A percentile compares a stretch with the other conserved stretches of the same genome.
These are phyloP conservation scores for Meyerozyma guilliermondii DNA, from an alignment of 1,139 yeast species.

Conservation along the genomic window DNA sequence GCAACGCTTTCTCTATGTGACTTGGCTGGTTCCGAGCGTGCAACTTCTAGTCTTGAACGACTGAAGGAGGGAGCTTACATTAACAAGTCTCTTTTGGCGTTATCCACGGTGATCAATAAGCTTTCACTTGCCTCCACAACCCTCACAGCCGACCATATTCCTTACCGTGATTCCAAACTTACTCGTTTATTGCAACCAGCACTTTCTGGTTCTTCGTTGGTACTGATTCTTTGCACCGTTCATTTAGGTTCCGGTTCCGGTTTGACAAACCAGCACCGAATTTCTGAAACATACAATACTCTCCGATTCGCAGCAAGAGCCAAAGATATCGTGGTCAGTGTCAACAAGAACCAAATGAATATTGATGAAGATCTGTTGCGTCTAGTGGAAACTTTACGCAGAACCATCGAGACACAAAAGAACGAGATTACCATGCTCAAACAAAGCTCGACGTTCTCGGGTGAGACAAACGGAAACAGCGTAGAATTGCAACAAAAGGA, in stretches of 20 bases:
- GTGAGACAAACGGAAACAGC: constrained; percentile 4
- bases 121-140: constrained; percentile 42
- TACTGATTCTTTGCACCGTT: constrained; percentile 85
- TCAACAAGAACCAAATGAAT: constrained; percentile 46
- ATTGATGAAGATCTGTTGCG: constrained; percentile 39
- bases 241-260: constrained; percentile 44
- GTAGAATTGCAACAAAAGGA: background rate
- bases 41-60: constrained; percentile 75
- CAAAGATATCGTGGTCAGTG: constrained; percentile 71
- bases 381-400: constrained; percentile 42
- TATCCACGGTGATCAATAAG: constrained; percentile 84
- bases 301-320: constrained; percentile 92
- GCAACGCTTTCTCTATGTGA: constrained; percentile 86
- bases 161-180: constrained; percentile 87
- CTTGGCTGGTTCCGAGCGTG: constrained; percentile 93
- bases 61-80: constrained; percentile 91
- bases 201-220: constrained; percentile 78
- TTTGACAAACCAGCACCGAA: constrained; percentile 33
- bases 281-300: constrained; percentile 80
- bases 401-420: constrained; percentile 41
- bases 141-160: constrained; percentile 51
- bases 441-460: constrained; percentile 4
- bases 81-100: constrained; percentile 81
- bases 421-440: constrained; percentile 32
- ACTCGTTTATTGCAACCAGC: constrained; percentile 90